Conservation (phyloP, 495 filamentous ascomycete species). For the Xylaria flabelliformis region DNA sequence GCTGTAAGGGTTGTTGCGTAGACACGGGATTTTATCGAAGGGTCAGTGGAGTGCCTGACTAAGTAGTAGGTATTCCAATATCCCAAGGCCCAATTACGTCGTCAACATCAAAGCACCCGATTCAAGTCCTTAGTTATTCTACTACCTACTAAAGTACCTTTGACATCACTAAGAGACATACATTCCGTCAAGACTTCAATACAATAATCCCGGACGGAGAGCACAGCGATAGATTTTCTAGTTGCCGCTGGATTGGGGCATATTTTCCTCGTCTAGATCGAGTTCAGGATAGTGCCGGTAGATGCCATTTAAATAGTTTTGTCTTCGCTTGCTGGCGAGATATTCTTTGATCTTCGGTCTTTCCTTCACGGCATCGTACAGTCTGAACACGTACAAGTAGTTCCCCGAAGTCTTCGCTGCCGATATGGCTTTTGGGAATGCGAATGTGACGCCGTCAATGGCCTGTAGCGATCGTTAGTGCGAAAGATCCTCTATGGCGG, state of each 20-base stretch:
- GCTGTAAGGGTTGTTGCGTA: too few species aligned
- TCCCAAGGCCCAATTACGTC: too few species aligned
- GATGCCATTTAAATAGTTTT: constrained; percentile 57
- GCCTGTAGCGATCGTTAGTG: constrained; percentile 25
- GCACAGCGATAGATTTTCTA: background rate
- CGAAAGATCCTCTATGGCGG: background rate
- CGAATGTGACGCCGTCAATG: constrained; percentile 53
- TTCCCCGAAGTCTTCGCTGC: constrained; percentile 50
- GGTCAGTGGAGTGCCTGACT: too few species aligned
- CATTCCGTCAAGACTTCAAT: background rate
- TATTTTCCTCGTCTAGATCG: constrained; percentile 39
- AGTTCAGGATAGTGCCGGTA: constrained; percentile 65
- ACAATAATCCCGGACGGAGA: background rate
- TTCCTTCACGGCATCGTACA: constrained; percentile 57
- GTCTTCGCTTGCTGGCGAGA: constrained; percentile 59
- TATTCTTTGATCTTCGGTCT: constrained; percentile 58
- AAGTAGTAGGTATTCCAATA: too few species aligned
- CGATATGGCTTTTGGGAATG: constrained; percentile 62
- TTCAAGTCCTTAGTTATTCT: background rate
- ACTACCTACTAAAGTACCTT: background rate
- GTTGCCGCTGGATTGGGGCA: constrained; percentile 6
- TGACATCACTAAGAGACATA: background rate
- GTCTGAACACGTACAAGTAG: constrained; percentile 53
- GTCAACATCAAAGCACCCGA: too few species aligned
- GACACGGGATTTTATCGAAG: too few species aligned